Evolutionary conservation across 2,329 filamentous ascomycete species (phyloP).

Genomic region (Pseudonectria foliicola): DNA sequence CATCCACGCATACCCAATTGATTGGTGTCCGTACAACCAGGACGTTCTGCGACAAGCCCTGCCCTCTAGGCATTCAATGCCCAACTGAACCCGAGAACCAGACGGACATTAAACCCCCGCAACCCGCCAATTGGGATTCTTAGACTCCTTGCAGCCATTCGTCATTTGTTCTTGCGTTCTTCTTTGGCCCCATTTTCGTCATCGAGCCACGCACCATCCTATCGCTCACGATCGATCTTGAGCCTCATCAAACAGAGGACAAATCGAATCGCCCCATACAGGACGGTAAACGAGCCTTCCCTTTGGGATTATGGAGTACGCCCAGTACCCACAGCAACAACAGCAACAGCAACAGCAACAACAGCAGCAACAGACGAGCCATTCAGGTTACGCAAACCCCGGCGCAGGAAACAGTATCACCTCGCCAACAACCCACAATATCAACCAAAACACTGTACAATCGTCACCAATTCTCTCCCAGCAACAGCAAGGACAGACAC

Average conservation of each 20-base stretch:
- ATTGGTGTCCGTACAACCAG: slow-evolving; percentile 42
- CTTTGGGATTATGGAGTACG: slow-evolving; percentile 63
- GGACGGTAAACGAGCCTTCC: slow-evolving; percentile 10
- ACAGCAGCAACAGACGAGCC: slow-evolving; percentile 53
- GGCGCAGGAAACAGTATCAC: slow-evolving; percentile 54
- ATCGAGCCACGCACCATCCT: slow-evolving; percentile 7
- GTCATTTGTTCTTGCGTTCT: slow-evolving; percentile 9
- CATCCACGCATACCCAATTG: slow-evolving; percentile 54
- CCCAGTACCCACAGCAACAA: slow-evolving; percentile 57
- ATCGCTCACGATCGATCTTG: slow-evolving; percentile 4
- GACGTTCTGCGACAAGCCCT: slow-evolving; percentile 36
- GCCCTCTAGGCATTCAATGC: slow-evolving; percentile 35
- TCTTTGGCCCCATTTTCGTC: slow-evolving; percentile 7
- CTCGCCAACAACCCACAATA: slow-evolving; percentile 64
- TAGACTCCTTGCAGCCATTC: slow-evolving; percentile 17
- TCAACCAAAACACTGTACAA: slow-evolving; percentile 61
- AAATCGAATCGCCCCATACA: slow-evolving; percentile 16
- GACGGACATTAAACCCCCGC: slow-evolving; percentile 26
- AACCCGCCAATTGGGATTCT: slow-evolving; percentile 19
- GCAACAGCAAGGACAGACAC: slow-evolving; percentile 55
- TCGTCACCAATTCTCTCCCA: slow-evolving; percentile 77
- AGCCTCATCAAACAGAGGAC: slow-evolving; percentile 10
- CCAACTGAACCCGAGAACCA: slow-evolving; percentile 37
- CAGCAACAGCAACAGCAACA: slow-evolving; percentile 31
- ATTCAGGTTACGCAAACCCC: slow-evolving; percentile 57